Evolutionary conservation across 2,329 filamentous ascomycete species (phyloP), one percentile per base, ranked within the genome.

Genomic region (Byssochlamys sp.): DNA sequence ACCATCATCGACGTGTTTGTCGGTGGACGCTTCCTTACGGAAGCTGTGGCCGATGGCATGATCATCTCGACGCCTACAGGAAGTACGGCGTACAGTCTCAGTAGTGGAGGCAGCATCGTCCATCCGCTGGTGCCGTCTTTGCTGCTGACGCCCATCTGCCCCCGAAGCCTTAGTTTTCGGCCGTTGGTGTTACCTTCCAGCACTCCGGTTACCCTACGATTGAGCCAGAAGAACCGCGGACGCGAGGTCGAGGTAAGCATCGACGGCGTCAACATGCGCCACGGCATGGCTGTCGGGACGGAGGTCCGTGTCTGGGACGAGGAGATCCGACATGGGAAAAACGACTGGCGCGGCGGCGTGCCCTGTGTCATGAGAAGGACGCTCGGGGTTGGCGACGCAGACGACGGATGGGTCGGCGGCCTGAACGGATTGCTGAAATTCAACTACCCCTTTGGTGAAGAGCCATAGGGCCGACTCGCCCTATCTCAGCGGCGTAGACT

Each of bases 321-420:
- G 72, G 83, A 87, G 60, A 87, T 96, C 53, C 81, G 81, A 55
- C 71, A 73, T 59, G 65, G 70, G 28, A 70, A 74, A 58, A 78
- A 78, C 28, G 77, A 79, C 52, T 83, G 82, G 88, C 78, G 81
- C 31, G 90, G 91, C 27, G 92, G 92, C 10, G 91, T 97, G 12
- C 94, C 94, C 2, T 95, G 91, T 69, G 89, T 97, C 31, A 94
- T 96, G 67, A 80, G 91, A 52, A 82, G 80, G 52, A 62, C 75
- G 64, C 66, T 79, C 65, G 77, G 81, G 64, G 63, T 69, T 3
- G 74, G 69, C 45, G 78, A 74, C 65, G 78, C 80, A 26, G 90
- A 96, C 66, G 92, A 97, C 72, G 90, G 92, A 19, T 99, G 94
- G 94, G 92, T 99, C 2, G 92, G 92, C 0, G 92, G 94, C 0